Evolutionary conservation across 345 rosid species (phyloP).

Genomic region (Conringia planisiliqua): DNA sequence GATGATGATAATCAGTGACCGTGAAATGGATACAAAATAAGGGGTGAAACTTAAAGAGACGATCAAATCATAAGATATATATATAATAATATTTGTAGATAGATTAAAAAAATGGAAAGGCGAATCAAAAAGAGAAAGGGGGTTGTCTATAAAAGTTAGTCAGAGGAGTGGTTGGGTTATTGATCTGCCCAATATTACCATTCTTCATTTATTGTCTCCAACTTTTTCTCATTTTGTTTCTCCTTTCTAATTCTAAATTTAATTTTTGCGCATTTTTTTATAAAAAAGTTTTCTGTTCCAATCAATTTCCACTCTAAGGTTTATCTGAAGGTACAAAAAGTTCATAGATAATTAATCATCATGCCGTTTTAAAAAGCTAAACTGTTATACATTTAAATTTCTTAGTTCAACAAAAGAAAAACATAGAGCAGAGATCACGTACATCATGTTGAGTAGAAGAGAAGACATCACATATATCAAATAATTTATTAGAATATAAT

Average conservation of each 20-base stretch:
- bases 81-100: constrained; percentile 28
- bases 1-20: constrained; percentile 19
- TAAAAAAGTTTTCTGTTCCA: neutral
- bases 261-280: too few species aligned
- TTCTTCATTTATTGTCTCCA: constrained; percentile 40
- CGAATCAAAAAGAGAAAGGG: constrained; percentile 54
- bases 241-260: neutral
- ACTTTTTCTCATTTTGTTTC: constrained; percentile 1
- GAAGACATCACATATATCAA: neutral
- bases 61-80: constrained; percentile 16
- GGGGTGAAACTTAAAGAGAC: constrained; percentile 14
- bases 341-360: neutral
- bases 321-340: neutral
- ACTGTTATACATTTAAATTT: neutral
- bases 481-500: neutral
- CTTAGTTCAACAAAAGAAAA: neutral
- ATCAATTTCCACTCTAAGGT: neutral
- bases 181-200: constrained; percentile 56
- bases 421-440: neutral
- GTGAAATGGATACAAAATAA: constrained; percentile 5
- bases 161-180: constrained; percentile 80
- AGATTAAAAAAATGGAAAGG: constrained; percentile 32
- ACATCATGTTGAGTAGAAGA: neutral
- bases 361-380: neutral
- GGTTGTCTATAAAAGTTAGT: constrained; percentile 47